A percentile compares a stretch with the other conserved stretches of the same genome.
Conservation (phyloP, 2,329 filamentous ascomycete species). For the Cladophialophora psammophila region DNA sequence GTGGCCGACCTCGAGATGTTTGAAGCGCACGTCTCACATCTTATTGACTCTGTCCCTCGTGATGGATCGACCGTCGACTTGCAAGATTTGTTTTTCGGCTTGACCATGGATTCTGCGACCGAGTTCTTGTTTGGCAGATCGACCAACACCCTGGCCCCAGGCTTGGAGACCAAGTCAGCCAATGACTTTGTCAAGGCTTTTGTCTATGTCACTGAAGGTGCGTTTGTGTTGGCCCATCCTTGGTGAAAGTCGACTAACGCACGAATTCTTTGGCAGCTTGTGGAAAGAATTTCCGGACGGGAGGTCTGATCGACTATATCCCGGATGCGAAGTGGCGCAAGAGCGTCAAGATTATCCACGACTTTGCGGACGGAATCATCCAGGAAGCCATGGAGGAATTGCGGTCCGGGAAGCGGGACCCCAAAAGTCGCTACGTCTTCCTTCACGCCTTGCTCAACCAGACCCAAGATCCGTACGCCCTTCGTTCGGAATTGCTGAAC, state of each 20-base stretch:
- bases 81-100: slow-evolving; percentile 66
- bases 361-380: slow-evolving; percentile 38
- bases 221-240: background rate
- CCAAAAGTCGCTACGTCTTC: slow-evolving; percentile 62
- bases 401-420: slow-evolving; percentile 18
- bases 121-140: slow-evolving; percentile 72
- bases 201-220: slow-evolving; percentile 34
- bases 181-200: slow-evolving; percentile 37
- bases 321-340: slow-evolving; percentile 34
- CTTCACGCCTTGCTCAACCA: slow-evolving; percentile 37
- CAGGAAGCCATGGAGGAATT: slow-evolving; percentile 33
- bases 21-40: slow-evolving; percentile 64
- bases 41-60: slow-evolving; percentile 66
- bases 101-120: slow-evolving; percentile 72
- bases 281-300: slow-evolving; percentile 31
- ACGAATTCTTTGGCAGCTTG: slow-evolving; percentile 19
- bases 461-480: slow-evolving; percentile 36
- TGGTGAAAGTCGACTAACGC: slow-evolving; percentile 4
- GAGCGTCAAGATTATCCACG: slow-evolving; percentile 37
- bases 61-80: slow-evolving; percentile 65
- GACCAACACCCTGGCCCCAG: slow-evolving; percentile 40
- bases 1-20: slow-evolving; percentile 64
- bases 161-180: slow-evolving; percentile 36
- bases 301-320: slow-evolving; percentile 31
- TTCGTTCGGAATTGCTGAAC: slow-evolving; percentile 45